Conservation (phyloP, 2,329 filamentous ascomycete species). For the Myrmaecium sp. region DNA sequence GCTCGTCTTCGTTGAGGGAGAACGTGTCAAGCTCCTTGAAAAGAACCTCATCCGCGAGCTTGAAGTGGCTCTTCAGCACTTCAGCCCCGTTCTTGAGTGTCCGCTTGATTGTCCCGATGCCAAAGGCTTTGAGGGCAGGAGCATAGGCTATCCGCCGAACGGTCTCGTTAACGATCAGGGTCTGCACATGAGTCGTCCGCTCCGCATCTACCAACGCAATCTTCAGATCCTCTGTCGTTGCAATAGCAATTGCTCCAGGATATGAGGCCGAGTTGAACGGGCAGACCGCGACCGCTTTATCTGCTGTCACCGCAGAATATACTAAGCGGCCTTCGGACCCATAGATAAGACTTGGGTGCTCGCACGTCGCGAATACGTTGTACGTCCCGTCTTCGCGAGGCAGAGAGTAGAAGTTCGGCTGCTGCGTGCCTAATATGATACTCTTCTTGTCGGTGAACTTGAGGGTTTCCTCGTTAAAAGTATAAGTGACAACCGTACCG, state of each 20-base stretch:
- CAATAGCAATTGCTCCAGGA: constrained; percentile 64
- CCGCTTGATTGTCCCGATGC: constrained; percentile 68
- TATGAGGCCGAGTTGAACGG: constrained; percentile 70
- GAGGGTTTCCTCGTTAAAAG: constrained; percentile 44
- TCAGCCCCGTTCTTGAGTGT: constrained; percentile 57
- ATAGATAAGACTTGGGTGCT: constrained; percentile 89
- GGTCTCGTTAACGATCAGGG: constrained; percentile 62
- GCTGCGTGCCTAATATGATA: constrained; percentile 69
- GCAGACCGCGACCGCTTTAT: constrained; percentile 67
- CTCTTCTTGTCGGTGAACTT: constrained; percentile 58
- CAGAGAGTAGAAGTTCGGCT: constrained; percentile 64
- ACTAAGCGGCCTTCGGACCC: constrained; percentile 72
- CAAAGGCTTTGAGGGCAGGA: constrained; percentile 61
- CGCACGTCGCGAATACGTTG: constrained; percentile 84
- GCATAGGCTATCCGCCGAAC: constrained; percentile 81
- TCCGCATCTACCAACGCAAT: constrained; percentile 71
- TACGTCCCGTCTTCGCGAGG: constrained; percentile 48
- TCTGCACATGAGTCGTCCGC: constrained; percentile 73
- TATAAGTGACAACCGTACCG: constrained; percentile 75
- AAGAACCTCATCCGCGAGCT: constrained; percentile 76
- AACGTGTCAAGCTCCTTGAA: constrained; percentile 66
- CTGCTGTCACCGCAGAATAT: constrained; percentile 85
- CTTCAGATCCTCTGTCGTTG: constrained; percentile 58
- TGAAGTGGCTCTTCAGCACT: constrained; percentile 61
- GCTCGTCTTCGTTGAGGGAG: constrained; percentile 47